Percentiles rank a stretch among this genome's conserved stretches.
Evolutionary conservation across 1,139 yeast species (phyloP).

Genomic region (Sugiyamaella paludigena): DNA sequence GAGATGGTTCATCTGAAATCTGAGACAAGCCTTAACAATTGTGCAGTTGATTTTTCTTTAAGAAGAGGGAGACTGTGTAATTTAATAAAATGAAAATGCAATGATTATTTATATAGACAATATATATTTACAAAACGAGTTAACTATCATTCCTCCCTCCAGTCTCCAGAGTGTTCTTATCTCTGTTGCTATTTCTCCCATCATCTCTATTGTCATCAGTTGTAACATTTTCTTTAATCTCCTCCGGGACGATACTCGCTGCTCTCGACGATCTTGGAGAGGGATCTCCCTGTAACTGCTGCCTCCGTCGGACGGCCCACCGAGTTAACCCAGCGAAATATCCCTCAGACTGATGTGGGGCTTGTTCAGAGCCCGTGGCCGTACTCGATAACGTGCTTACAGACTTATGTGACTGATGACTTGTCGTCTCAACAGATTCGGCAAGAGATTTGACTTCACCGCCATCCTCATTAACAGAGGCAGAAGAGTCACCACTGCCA

Average conservation of each 20-base stretch:
- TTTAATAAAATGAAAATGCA: too few species aligned
- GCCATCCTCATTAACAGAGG: background rate
- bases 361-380: conserved; percentile 6
- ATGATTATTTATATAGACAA: too few species aligned
- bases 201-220: background rate
- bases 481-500: background rate
- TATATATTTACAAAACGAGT: too few species aligned
- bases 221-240: background rate
- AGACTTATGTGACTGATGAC: conserved; percentile 11
- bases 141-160: too few species aligned
- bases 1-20: conserved; percentile 22
- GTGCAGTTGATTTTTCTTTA: too few species aligned
- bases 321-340: conserved; percentile 30
- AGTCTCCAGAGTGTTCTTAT: too few species aligned
- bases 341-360: conserved; percentile 16
- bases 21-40: too few species aligned
- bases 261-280: conserved; percentile 4
- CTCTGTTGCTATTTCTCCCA: too few species aligned
- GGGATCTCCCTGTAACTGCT: conserved; percentile 6
- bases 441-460: conserved; percentile 8
- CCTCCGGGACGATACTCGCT: conserved; percentile 7
- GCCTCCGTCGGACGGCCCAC: conserved; percentile 29
- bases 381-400: conserved; percentile 13
- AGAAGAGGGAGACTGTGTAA: too few species aligned
- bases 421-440: conserved; percentile 10